Evolutionary conservation across 2,329 filamentous ascomycete genomes (phyloP).

Genomic region (Chaetomiaceae sp.): DNA sequence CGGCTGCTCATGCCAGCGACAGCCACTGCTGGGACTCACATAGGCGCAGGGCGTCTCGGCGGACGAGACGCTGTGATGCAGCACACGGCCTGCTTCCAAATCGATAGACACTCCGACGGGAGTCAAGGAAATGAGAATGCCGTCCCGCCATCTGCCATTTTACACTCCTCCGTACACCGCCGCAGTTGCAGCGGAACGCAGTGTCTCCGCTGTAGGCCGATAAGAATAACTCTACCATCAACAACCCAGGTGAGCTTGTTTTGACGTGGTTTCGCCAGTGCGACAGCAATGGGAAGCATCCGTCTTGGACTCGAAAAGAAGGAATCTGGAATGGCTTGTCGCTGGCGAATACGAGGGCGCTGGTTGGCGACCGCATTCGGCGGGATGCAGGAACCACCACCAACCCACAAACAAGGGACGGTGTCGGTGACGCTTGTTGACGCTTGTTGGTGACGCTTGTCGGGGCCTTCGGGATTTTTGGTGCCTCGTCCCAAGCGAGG

Average conservation of each 20-base stretch:
- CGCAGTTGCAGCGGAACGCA: slow-evolving; percentile 8
- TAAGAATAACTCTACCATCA: background rate
- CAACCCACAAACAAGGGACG: no score
- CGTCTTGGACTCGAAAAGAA: background rate
- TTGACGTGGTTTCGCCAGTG: background rate
- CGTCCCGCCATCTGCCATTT: background rate
- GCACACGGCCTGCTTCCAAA: slow-evolving; percentile 14
- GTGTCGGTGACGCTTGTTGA: background rate
- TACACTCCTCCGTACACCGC: background rate
- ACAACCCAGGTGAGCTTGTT: background rate
- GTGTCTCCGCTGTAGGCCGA: slow-evolving; percentile 2
- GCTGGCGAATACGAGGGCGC: slow-evolving; percentile 5
- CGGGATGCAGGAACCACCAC: slow-evolving; percentile 16
- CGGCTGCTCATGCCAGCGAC: background rate
- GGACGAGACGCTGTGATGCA: slow-evolving; percentile 6
- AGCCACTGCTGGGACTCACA: background rate
- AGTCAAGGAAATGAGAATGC: background rate
- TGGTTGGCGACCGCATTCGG: slow-evolving; percentile 12
- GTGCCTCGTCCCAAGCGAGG: slow-evolving; percentile 2
- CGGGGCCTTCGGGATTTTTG: slow-evolving; percentile 2
- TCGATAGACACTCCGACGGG: background rate
- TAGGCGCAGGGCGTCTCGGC: slow-evolving; percentile 9
- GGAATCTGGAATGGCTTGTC: no score
- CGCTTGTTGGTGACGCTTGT: no score
- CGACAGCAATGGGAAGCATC: background rate